A percentile compares a stretch with the other conserved stretches of the same genome.
Evolutionary conservation across 371 early-diverging fungal species (phyloP).

Genomic region (Blastocladiella emersonii): DNA sequence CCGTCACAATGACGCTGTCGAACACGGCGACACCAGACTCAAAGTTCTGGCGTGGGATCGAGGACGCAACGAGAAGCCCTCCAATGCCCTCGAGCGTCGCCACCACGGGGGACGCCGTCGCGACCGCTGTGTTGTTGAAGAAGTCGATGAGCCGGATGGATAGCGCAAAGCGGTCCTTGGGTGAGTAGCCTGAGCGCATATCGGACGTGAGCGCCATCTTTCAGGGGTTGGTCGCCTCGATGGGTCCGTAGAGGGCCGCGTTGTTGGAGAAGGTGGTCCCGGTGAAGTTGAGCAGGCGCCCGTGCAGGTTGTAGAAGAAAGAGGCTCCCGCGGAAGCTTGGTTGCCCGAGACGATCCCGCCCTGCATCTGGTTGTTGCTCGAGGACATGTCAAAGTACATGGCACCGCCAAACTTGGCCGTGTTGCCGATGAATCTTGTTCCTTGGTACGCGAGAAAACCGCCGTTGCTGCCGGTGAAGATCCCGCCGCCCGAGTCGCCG

Average conservation of each 20-base stretch:
- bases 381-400: neutral
- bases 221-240: neutral
- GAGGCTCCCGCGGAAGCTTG: neutral
- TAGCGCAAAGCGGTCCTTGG: neutral
- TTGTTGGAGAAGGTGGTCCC: neutral
- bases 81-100: neutral
- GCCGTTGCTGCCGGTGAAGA: neutral
- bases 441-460: neutral
- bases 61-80: neutral
- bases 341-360: neutral
- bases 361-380: neutral
- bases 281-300: neutral
- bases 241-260: neutral
- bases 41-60: neutral
- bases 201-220: neutral
- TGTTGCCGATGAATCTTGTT: neutral
- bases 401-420: conserved; percentile 1
- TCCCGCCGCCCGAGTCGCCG: neutral
- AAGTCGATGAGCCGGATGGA: neutral
- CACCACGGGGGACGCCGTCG: neutral
- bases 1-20: neutral
- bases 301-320: neutral
- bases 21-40: neutral
- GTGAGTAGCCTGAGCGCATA: neutral
- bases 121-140: conserved; percentile 1